Evolutionary conservation across 306 rosid species (phyloP).

Genomic region (Trichosanthes truncata): DNA sequence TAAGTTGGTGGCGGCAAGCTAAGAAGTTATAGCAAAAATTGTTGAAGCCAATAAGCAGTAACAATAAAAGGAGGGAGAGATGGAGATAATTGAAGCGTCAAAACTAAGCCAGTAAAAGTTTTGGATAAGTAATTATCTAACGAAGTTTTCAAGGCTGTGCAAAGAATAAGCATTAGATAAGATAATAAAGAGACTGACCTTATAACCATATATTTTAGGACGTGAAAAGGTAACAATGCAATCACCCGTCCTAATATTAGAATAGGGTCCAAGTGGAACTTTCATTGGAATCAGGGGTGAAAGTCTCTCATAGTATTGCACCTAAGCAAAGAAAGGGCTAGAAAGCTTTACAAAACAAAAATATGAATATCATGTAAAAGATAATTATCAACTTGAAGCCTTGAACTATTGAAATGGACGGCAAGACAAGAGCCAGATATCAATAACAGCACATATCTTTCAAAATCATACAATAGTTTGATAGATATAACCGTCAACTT

Average conservation of each 20-base stretch:
- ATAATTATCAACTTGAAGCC: slow-evolving; percentile 3
- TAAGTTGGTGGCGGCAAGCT: not conserved
- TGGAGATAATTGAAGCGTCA: not conserved
- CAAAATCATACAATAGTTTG: not conserved
- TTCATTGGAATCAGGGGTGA: slow-evolving; percentile 72
- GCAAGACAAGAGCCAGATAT: not conserved
- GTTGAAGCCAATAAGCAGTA: not conserved
- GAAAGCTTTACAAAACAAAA: slow-evolving; percentile 1
- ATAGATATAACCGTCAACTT: not conserved
- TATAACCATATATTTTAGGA: slow-evolving; percentile 41
- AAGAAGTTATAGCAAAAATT: not conserved
- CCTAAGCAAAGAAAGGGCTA: slow-evolving; percentile 31
- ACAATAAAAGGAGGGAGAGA: not conserved
- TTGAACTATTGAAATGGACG: not conserved
- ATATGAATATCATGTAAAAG: slow-evolving; percentile 13
- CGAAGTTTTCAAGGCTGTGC: not conserved
- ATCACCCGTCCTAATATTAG: slow-evolving; percentile 66
- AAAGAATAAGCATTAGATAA: not conserved
- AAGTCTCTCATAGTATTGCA: slow-evolving; percentile 66
- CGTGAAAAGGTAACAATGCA: slow-evolving; percentile 91
- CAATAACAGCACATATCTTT: not conserved
- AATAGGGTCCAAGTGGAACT: slow-evolving; percentile 67
- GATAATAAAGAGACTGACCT: slow-evolving; percentile 37
- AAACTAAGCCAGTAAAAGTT: not conserved
- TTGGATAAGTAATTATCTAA: not conserved